Percentiles rank a stretch among this genome's conserved stretches.
These are phyloP conservation scores for Salix caprea DNA, from an alignment of 345 rosid genomes.

Conservation along the genomic window DNA sequence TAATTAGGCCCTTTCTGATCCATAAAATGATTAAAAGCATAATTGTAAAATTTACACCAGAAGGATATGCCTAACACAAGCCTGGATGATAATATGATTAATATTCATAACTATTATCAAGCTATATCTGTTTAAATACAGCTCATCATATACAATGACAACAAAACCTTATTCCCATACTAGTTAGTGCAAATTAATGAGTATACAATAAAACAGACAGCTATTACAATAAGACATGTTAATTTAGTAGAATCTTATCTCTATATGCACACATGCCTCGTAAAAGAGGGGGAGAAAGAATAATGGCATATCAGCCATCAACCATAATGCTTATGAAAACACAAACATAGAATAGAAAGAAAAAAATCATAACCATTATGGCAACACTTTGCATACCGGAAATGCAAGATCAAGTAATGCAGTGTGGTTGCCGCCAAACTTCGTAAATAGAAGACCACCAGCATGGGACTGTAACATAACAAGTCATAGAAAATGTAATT, in stretches of 20 bases:
- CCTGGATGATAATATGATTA: neutral
- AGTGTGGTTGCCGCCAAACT: slow-evolving; percentile 90
- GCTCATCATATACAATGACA: neutral
- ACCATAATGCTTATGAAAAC: neutral
- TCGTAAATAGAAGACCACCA: slow-evolving; percentile 86
- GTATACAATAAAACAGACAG: neutral
- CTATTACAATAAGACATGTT: neutral
- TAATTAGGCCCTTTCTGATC: neutral
- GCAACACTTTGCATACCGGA: slow-evolving; percentile 49
- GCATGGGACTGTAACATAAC: slow-evolving; percentile 70
- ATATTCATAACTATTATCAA: neutral
- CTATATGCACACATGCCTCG: neutral
- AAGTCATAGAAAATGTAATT: neutral
- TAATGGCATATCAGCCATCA: neutral
- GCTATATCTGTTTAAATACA: neutral
- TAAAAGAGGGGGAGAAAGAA: neutral
- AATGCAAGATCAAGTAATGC: slow-evolving; percentile 88
- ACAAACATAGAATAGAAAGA: neutral
- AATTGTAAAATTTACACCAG: neutral
- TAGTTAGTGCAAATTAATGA: neutral
- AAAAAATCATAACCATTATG: neutral
- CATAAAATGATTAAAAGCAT: neutral
- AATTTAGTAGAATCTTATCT: neutral
- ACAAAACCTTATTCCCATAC: neutral
- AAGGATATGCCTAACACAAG: neutral